phyloP scores from a whole-genome alignment of 306 rosid species.

The Sindora glabra region DNA sequence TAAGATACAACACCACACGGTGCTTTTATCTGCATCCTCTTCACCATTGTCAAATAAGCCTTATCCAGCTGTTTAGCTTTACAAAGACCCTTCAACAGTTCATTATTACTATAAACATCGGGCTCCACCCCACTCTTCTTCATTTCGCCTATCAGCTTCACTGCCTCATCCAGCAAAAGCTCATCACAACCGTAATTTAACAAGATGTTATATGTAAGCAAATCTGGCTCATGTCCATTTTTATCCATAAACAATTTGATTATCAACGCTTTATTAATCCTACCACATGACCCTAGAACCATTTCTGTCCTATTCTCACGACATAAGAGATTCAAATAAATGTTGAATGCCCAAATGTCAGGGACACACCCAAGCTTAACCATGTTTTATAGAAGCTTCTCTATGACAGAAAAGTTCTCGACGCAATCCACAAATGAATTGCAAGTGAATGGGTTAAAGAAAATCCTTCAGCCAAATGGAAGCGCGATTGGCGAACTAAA shows the following conservation, averaged over 20 bases:
- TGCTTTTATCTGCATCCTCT: constrained; percentile 56
- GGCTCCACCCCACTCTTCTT: constrained; percentile 64
- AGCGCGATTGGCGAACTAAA: constrained; percentile 55
- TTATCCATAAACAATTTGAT: constrained; percentile 65
- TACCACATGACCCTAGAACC: constrained; percentile 43
- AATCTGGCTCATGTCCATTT: constrained; percentile 69
- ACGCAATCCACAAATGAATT: constrained; percentile 80
- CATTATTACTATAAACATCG: constrained; percentile 71
- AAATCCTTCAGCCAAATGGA: constrained; percentile 77
- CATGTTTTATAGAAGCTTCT: constrained; percentile 59
- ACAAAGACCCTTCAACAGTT: constrained; percentile 68
- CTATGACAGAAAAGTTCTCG: constrained; percentile 42
- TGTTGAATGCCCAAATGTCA: constrained; percentile 88
- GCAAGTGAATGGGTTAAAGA: constrained; percentile 79
- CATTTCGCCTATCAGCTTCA: constrained; percentile 55
- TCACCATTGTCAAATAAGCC: constrained; percentile 61
- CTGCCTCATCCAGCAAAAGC: constrained; percentile 57
- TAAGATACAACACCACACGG: constrained; percentile 72
- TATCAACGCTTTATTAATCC: constrained; percentile 57
- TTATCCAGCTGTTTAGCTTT: constrained; percentile 48
- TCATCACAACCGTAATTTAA: constrained; percentile 74
- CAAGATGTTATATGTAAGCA: constrained; percentile 74
- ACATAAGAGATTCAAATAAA: constrained; percentile 55
- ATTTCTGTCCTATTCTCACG: constrained; percentile 36
- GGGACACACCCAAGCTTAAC: constrained; percentile 48